Evolutionary conservation across 768 basidiomycete genomes (phyloP).

Genomic region (Solioccasus polychromus): DNA sequence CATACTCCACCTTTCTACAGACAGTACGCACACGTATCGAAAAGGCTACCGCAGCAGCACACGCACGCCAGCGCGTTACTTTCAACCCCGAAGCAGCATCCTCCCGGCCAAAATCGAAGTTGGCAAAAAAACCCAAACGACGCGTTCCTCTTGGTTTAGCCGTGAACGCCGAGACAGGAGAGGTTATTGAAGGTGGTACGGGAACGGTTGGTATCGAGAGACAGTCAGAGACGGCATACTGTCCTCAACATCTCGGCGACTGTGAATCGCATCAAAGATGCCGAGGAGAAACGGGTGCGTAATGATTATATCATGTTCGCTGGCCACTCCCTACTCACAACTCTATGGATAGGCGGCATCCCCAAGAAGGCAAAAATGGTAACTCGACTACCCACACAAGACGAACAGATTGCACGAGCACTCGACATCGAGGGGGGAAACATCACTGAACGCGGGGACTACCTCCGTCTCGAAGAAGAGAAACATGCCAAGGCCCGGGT

Average conservation of each 20-base stretch:
- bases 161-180: constrained; percentile 60
- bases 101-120: constrained; percentile 27
- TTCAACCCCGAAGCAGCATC: constrained; percentile 55
- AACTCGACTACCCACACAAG: constrained; percentile 63
- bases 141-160: constrained; percentile 54
- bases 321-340: constrained; percentile 1
- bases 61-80: constrained; percentile 61
- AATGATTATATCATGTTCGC: no score
- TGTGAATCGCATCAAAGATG: constrained; percentile 59
- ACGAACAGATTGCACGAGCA: constrained; percentile 79
- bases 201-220: constrained; percentile 30
- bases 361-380: constrained; percentile 60
- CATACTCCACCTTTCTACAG: constrained; percentile 33
- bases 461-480: constrained; percentile 75
- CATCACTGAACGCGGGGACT: constrained; percentile 70
- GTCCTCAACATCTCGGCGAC: constrained; percentile 70
- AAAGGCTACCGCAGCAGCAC: constrained; percentile 62
- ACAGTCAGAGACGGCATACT: constrained; percentile 65
- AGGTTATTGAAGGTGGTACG: constrained; percentile 41
- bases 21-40: constrained; percentile 55
- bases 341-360: constrained; percentile 46
- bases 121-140: constrained; percentile 34
- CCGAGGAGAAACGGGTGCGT: constrained; percentile 59
- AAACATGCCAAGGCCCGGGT: constrained; percentile 62
- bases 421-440: constrained; percentile 87